phyloP scores from a whole-genome alignment of 495 filamentous ascomycete species.

The Chaetomidium leptoderma region DNA sequence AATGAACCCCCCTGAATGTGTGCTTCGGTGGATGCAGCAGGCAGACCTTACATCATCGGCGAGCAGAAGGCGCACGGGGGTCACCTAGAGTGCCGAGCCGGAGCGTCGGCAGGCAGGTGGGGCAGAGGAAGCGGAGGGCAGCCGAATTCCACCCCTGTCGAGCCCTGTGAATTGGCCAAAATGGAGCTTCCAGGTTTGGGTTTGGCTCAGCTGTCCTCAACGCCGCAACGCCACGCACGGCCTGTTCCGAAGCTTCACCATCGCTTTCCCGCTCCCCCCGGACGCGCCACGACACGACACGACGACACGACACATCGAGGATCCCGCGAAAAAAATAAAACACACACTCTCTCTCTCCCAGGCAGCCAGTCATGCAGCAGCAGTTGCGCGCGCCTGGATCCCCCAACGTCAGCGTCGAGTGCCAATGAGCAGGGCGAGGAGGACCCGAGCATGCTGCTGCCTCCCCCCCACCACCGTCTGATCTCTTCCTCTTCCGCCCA shows the following conservation, averaged over 20 bases:
- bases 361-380: conserved; percentile 24
- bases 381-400: conserved; percentile 7
- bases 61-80: neutral
- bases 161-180: conserved; percentile 19
- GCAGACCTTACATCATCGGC: too few relatives aligned
- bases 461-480: conserved; percentile 19
- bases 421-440: conserved; percentile 12
- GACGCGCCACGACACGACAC: neutral
- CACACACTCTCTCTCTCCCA: neutral
- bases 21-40: too few relatives aligned
- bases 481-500: conserved; percentile 19
- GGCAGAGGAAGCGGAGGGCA: conserved; percentile 16
- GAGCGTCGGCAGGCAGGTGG: conserved; percentile 27
- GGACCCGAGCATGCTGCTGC: conserved; percentile 25
- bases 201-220: conserved; percentile 27
- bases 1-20: too few relatives aligned
- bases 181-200: too few relatives aligned
- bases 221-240: neutral
- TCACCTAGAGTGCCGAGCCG: conserved; percentile 19
- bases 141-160: neutral
- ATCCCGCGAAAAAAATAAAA: neutral
- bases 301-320: neutral
- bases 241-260: neutral
- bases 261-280: too few relatives aligned
- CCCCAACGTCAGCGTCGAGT: conserved; percentile 1